Evolutionary conservation across 148 eudicot species (phyloP).

Genomic region (Rhododendron mucronatum): DNA sequence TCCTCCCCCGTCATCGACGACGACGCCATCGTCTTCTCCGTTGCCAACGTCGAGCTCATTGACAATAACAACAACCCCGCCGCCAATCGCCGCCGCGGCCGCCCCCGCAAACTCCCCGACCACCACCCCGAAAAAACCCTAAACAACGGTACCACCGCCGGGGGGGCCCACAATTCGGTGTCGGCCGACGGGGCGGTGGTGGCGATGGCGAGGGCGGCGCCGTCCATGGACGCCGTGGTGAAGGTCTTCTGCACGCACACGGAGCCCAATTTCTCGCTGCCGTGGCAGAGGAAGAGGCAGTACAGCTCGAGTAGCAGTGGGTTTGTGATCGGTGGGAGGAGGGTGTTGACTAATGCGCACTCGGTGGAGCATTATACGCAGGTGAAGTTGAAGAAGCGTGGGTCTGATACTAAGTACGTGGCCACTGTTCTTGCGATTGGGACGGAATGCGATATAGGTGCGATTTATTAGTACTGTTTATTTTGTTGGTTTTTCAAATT

Average conservation of each 20-base stretch:
- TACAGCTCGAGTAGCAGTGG: slow-evolving; percentile 86
- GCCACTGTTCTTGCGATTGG: slow-evolving; percentile 88
- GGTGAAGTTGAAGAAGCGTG: slow-evolving; percentile 82
- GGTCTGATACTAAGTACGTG: slow-evolving; percentile 74
- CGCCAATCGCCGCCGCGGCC: slow-evolving; percentile 8
- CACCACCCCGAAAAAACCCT: slow-evolving; percentile 11
- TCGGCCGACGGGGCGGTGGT: background rate
- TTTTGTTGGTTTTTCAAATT: background rate
- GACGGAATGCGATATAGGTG: slow-evolving; percentile 84
- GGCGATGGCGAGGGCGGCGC: slow-evolving; percentile 33
- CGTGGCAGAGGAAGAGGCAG: slow-evolving; percentile 91
- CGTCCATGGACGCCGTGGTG: slow-evolving; percentile 83
- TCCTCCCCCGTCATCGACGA: slow-evolving; percentile 11
- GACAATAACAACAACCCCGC: slow-evolving; percentile 14
- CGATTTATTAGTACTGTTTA: slow-evolving; percentile 3
- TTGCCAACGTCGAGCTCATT: slow-evolving; percentile 22
- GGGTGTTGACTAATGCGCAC: slow-evolving; percentile 86
- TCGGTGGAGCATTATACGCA: slow-evolving; percentile 85
- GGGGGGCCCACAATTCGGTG: background rate
- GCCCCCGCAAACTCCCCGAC: background rate
- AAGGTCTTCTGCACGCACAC: slow-evolving; percentile 86
- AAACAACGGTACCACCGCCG: slow-evolving; percentile 4
- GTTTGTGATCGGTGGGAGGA: slow-evolving; percentile 63
- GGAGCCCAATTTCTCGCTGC: slow-evolving; percentile 82
- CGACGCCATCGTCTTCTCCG: slow-evolving; percentile 15